These are phyloP conservation scores for Amaranthus tricolor DNA, from an alignment of 179 eudicot species.

Conservation along the genomic window DNA sequence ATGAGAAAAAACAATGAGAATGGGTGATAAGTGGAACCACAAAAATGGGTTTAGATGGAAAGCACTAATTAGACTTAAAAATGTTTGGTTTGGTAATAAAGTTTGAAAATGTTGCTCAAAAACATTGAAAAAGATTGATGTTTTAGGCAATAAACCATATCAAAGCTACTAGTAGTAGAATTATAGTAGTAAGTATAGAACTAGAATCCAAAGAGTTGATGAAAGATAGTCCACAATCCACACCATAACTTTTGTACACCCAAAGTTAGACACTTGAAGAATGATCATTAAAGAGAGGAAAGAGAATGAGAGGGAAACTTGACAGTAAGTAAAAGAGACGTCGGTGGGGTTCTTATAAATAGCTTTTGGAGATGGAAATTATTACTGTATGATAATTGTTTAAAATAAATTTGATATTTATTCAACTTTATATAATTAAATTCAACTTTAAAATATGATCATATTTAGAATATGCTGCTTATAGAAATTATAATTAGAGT, in stretches of 20 bases:
- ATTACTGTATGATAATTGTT: too few species aligned
- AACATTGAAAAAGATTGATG: background rate
- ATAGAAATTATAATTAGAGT: too few species aligned
- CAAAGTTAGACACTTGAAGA: conserved; percentile 23
- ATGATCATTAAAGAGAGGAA: conserved; percentile 28
- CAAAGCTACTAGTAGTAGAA: conserved; percentile 2
- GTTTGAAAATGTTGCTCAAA: conserved; percentile 11
- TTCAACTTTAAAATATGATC: too few species aligned
- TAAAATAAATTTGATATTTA: too few species aligned
- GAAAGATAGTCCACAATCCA: conserved; percentile 12
- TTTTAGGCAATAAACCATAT: background rate
- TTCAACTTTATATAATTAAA: too few species aligned
- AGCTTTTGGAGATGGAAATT: conserved; percentile 6
- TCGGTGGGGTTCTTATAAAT: conserved; percentile 21
- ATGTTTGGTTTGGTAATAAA: conserved; percentile 30
- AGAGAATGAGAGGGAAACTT: conserved; percentile 17
- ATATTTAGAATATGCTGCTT: too few species aligned
- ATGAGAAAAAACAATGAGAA: conserved; percentile 24
- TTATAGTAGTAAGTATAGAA: background rate
- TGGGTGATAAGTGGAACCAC: conserved; percentile 24
- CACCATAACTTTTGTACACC: conserved; percentile 1
- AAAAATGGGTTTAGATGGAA: conserved; percentile 39
- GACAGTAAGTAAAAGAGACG: conserved; percentile 23
- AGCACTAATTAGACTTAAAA: conserved; percentile 26
- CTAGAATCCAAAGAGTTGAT: conserved; percentile 1